Base-by-base conservation (phyloP, 495 filamentous ascomycete genomes). In the Cetradonia linearis region DNA sequence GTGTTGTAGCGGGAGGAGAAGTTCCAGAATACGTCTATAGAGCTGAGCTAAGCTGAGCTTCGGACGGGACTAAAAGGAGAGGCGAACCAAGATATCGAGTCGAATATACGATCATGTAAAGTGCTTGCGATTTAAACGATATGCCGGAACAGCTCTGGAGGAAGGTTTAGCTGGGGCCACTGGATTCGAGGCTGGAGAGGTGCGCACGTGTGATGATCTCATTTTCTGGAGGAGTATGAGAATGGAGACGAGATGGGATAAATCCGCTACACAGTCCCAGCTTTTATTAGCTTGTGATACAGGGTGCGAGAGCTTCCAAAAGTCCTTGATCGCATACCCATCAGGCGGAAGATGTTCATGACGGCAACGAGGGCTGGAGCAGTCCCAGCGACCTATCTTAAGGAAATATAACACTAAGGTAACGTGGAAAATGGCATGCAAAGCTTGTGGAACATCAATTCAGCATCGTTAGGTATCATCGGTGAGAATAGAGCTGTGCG, bases 201-300 rank as follows among this genome's bases (percentile, higher is more conserved):
- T 46, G 48, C 58, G 59, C 77, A 96, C 92, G 70, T 86, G 92
- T 37, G 91, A 86, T 66, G 84, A 84, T 67, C 83, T 84, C 87
- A 98, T 98, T 78, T 98, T 98, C 68, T 91, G 88, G 46, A 98
- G 76, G 36, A 98, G 82, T 60, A 98, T 96, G 63, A 95, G 77
- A 70, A 98, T 94, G 40, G 94, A 97, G 40, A 88, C 79, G 64
- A 97, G 76, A 77, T 98, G 93, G 75, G 89, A 96, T 66, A 98
- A 82, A 78, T 98, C 93, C 67, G 82, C 91, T 95, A 66, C 65
- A 52, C 9, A 65, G 69, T 59, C 68, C 62, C 57, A 58, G 16
- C 23, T 10, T 44, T 63, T 62, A 60, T 13, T 25, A 60, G 28
- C 7, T 27, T 18, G 16, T 23, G 9, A 28, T 64, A 58, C 40